phyloP scores from a whole-genome alignment of 768 basidiomycete genomes.

The Mycena albidolilacea region DNA sequence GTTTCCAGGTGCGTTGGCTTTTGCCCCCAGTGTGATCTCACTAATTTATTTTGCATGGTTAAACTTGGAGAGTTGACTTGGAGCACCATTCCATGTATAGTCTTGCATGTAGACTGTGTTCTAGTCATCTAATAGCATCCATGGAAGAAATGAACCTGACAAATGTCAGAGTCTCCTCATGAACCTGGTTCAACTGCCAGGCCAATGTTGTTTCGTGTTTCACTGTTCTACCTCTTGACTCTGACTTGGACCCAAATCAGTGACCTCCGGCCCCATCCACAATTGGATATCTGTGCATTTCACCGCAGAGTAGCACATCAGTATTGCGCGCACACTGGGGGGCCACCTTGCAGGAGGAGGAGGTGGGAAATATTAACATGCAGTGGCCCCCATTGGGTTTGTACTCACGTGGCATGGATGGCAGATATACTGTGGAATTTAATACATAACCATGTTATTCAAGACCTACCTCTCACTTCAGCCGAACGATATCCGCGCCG shows the following conservation, averaged over 20 bases:
- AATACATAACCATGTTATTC: slow-evolving; percentile 12
- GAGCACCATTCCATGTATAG: too few relatives aligned
- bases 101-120: too few relatives aligned
- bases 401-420: slow-evolving; percentile 9
- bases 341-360: background rate
- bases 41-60: too few relatives aligned
- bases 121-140: too few relatives aligned
- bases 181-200: slow-evolving; percentile 9
- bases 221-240: too few relatives aligned
- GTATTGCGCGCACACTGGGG: background rate
- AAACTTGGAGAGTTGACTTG: too few relatives aligned
- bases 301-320: too few relatives aligned
- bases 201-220: too few relatives aligned
- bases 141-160: slow-evolving; percentile 10
- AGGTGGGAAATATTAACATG: too few relatives aligned
- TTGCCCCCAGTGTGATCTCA: too few relatives aligned
- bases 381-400: background rate
- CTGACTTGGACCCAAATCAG: background rate
- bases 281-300: too few relatives aligned
- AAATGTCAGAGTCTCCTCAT: slow-evolving; percentile 4
- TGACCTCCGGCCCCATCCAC: background rate
- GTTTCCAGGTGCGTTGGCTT: too few relatives aligned
- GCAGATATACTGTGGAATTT: slow-evolving; percentile 6
- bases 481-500: background rate
- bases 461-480: background rate